Percentiles rank a stretch among this genome's conserved stretches.
phyloP scores from a whole-genome alignment of 441 rosid species.

The Lepidium campestre region DNA sequence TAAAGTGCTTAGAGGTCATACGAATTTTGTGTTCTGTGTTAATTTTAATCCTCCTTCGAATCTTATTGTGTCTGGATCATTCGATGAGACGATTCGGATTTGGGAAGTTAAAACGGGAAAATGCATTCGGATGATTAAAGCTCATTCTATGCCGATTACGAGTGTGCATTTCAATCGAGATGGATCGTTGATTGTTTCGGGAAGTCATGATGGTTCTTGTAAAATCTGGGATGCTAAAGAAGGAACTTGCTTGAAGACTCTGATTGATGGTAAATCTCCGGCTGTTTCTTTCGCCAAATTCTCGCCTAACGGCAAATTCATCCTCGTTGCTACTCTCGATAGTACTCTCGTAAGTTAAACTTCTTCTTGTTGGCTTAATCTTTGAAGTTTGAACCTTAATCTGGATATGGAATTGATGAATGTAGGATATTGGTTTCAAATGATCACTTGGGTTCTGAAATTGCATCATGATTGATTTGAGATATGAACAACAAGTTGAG shows the following conservation, averaged over 20 bases:
- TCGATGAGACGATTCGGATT: slow-evolving; percentile 80
- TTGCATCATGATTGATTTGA: not conserved
- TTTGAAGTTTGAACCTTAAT: not conserved
- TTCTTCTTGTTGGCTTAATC: not conserved
- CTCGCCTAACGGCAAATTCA: slow-evolving; percentile 87
- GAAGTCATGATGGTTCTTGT: slow-evolving; percentile 87
- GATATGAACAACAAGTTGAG: not conserved
- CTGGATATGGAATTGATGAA: not conserved
- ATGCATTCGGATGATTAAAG: slow-evolving; percentile 52
- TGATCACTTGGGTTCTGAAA: not conserved
- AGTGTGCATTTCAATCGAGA: slow-evolving; percentile 81
- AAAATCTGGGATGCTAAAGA: slow-evolving; percentile 89
- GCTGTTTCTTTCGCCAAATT: slow-evolving; percentile 81
- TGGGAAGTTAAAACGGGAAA: slow-evolving; percentile 93
- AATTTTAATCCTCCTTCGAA: slow-evolving; percentile 86
- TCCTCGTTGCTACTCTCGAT: slow-evolving; percentile 81
- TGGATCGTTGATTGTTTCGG: slow-evolving; percentile 88
- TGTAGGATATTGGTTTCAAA: not conserved
- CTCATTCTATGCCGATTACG: slow-evolving; percentile 75
- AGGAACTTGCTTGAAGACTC: slow-evolving; percentile 69
- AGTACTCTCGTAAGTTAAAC: slow-evolving; percentile 60
- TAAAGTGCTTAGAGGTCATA: slow-evolving; percentile 74
- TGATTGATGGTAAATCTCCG: slow-evolving; percentile 62
- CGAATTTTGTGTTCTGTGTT: slow-evolving; percentile 76
- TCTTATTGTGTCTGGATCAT: slow-evolving; percentile 77